Conservation (phyloP, 768 basidiomycete genomes). For the Gymnopilus junonius region DNA sequence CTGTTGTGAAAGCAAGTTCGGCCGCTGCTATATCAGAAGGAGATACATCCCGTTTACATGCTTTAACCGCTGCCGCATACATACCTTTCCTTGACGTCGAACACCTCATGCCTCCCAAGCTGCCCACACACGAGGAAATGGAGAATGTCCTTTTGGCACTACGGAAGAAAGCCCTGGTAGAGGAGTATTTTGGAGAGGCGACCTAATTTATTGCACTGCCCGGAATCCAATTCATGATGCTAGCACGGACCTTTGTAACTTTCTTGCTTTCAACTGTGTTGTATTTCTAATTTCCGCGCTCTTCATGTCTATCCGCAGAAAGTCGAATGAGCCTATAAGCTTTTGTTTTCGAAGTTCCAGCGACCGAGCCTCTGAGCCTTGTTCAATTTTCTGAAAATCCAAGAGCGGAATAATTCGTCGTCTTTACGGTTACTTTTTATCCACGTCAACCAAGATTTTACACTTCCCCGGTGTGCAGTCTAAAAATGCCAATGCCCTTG, state of each 20-base stretch:
- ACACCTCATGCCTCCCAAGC: conserved; percentile 72
- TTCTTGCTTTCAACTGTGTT: neutral
- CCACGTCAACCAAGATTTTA: neutral
- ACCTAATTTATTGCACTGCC: conserved; percentile 17
- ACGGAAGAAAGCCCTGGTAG: conserved; percentile 80
- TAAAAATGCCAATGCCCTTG: neutral
- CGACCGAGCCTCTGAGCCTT: neutral
- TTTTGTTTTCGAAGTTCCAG: neutral
- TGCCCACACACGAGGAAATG: conserved; percentile 82
- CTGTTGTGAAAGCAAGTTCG: conserved; percentile 23
- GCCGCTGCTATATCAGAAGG: conserved; percentile 28
- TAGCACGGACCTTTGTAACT: neutral
- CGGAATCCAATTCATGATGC: neutral
- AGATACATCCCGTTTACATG: conserved; percentile 43
- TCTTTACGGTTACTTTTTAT: neutral
- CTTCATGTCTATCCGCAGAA: neutral
- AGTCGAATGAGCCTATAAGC: neutral
- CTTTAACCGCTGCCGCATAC: conserved; percentile 65
- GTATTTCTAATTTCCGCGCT: neutral
- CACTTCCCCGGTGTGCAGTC: neutral
- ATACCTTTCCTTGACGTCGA: conserved; percentile 79
- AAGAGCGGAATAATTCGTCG: neutral
- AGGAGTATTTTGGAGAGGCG: conserved; percentile 65
- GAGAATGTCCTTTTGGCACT: conserved; percentile 74
- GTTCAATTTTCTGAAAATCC: neutral